A percentile compares a stretch with the other conserved stretches of the same genome.
Conservation (phyloP, 805 yeast genomes). For the Ogataea nonfermentans region DNA sequence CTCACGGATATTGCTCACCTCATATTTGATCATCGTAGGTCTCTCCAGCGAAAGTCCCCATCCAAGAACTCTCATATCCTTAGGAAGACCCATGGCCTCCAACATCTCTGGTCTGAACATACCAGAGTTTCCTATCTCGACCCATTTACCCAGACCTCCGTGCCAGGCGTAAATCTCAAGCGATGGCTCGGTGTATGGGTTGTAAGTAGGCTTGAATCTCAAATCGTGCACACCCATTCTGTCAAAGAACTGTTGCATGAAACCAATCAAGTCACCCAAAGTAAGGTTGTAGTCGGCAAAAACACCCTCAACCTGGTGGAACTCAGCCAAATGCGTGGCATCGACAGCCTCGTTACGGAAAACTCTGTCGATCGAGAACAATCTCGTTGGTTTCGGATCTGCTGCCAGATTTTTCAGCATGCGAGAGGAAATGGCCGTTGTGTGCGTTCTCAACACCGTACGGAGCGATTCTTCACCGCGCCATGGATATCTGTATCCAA, state of each 20-base stretch:
- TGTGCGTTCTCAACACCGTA: slow-evolving; percentile 94
- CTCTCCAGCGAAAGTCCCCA: slow-evolving; percentile 97
- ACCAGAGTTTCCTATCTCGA: slow-evolving; percentile 98
- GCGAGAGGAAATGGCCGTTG: slow-evolving; percentile 89
- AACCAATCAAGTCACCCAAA: slow-evolving; percentile 93
- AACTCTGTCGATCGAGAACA: slow-evolving; percentile 95
- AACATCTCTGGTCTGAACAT: slow-evolving; percentile 99
- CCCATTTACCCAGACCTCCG: slow-evolving; percentile 93
- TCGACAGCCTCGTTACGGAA: slow-evolving; percentile 99
- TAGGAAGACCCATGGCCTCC: slow-evolving; percentile 97
- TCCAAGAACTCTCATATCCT: slow-evolving; percentile 89
- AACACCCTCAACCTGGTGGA: slow-evolving; percentile 99
- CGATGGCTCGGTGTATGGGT: slow-evolving; percentile 98
- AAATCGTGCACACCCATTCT: slow-evolving; percentile 96
- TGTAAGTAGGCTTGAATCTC: slow-evolving; percentile 97
- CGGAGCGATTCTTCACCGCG: slow-evolving; percentile 83
- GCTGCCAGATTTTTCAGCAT: slow-evolving; percentile 85
- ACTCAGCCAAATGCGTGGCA: slow-evolving; percentile 98
- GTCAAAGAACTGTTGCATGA: slow-evolving; percentile 95
- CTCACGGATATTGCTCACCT: slow-evolving; percentile 93
- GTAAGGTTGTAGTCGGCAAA: slow-evolving; percentile 94
- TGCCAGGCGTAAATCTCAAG: slow-evolving; percentile 98
- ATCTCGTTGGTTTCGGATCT: slow-evolving; percentile 85
- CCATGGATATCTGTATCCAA: slow-evolving; percentile 99
- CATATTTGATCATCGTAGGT: slow-evolving; percentile 99